phyloP scores from a whole-genome alignment of 805 yeast species.

The Cyberlindnera subsufficiens region DNA sequence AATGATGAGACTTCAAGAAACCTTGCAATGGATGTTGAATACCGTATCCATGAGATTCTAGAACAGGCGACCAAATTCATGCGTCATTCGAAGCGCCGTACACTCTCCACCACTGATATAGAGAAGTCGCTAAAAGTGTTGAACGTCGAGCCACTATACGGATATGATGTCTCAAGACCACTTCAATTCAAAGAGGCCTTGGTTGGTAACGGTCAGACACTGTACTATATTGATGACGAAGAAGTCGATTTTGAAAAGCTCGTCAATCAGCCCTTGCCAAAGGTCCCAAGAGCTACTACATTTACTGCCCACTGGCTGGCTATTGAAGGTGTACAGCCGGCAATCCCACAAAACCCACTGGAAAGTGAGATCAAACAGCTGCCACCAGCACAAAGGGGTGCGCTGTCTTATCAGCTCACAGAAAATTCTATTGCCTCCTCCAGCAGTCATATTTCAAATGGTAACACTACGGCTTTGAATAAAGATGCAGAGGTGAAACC shows the following conservation, averaged over 20 bases:
- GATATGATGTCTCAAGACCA: conserved; percentile 68
- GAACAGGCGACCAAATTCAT: conserved; percentile 95
- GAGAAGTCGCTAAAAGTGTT: conserved; percentile 75
- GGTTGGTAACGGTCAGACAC: conserved; percentile 86
- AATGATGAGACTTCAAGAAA: conserved; percentile 93
- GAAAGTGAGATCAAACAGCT: conserved; percentile 70
- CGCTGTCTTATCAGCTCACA: conserved; percentile 58
- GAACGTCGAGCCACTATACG: conserved; percentile 92
- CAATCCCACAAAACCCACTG: conserved; percentile 91
- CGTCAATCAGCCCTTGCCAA: conserved; percentile 90
- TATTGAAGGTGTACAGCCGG: conserved; percentile 97
- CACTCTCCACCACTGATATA: conserved; percentile 76
- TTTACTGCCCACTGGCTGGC: conserved; percentile 98
- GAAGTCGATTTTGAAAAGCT: conserved; percentile 92
- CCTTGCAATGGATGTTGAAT: conserved; percentile 98
- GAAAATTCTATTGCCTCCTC: conserved; percentile 35
- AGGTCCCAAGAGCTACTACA: conserved; percentile 86
- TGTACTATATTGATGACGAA: conserved; percentile 87
- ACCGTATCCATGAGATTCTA: conserved; percentile 88
- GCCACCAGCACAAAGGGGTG: conserved; percentile 79
- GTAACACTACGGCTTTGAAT: conserved; percentile 9
- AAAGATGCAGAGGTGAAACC: conserved; percentile 71
- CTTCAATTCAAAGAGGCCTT: conserved; percentile 80
- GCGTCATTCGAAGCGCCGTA: conserved; percentile 86
- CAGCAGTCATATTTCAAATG: conserved; percentile 6